These are phyloP conservation scores for Camelina hispida DNA, from an alignment of 345 rosid genomes.

Conservation along the genomic window DNA sequence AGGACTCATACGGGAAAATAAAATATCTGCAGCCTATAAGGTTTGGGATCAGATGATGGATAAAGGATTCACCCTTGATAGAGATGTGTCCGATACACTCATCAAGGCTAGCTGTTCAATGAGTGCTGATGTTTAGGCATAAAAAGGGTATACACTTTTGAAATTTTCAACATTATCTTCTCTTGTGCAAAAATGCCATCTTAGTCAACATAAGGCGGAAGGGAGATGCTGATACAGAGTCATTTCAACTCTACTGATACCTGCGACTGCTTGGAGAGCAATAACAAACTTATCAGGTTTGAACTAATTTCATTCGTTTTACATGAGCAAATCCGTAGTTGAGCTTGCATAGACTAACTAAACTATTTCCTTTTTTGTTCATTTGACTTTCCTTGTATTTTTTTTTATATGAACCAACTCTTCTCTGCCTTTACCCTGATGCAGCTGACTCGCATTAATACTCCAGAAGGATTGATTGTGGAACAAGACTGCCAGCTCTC, in stretches of 20 bases:
- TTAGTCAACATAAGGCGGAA: slow-evolving; percentile 20
- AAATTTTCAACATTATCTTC: slow-evolving; percentile 4
- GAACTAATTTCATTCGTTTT: slow-evolving; percentile 31
- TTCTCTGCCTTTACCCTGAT: slow-evolving; percentile 8
- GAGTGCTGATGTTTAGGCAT: slow-evolving; percentile 35
- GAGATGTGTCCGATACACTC: slow-evolving; percentile 67
- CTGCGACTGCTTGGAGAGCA: slow-evolving; percentile 28
- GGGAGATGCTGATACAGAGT: slow-evolving; percentile 22
- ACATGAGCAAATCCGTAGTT: neutral
- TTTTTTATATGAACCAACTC: slow-evolving; percentile 11
- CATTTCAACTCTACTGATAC: slow-evolving; percentile 24
- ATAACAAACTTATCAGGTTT: slow-evolving; percentile 46
- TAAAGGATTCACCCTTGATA: slow-evolving; percentile 90
- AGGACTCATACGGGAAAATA: slow-evolving; percentile 72
- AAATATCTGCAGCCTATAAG: slow-evolving; percentile 63
- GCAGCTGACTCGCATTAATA: slow-evolving; percentile 9
- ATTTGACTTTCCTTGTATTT: neutral
- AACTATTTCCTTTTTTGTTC: neutral
- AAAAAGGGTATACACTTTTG: slow-evolving; percentile 3
- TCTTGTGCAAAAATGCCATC: slow-evolving; percentile 27
- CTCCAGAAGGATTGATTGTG: slow-evolving; percentile 21
- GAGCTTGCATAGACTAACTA: slow-evolving; percentile 25
- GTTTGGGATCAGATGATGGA: slow-evolving; percentile 99
- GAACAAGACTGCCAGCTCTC: slow-evolving; percentile 19
- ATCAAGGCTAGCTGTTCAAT: slow-evolving; percentile 47